These are phyloP conservation scores for Fraxinus quadrangulata DNA, from an alignment of 257 asterid species.

Conservation along the genomic window DNA sequence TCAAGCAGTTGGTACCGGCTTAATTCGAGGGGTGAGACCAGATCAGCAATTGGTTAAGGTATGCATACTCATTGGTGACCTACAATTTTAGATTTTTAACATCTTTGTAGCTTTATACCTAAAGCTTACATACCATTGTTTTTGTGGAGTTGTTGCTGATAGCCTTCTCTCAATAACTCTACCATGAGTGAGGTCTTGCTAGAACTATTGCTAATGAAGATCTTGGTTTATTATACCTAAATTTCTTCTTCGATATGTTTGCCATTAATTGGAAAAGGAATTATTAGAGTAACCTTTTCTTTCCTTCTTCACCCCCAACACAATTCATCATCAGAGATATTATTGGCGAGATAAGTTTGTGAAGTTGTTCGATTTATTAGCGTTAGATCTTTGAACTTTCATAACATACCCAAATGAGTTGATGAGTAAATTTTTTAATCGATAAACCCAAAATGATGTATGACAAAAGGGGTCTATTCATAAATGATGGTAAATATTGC, in stretches of 20 bases:
- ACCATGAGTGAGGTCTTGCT: not conserved
- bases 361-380: slow-evolving; percentile 9
- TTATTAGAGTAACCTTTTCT: not conserved
- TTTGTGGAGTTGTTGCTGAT: not conserved
- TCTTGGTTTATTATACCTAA: not conserved
- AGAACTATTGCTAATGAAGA: not conserved
- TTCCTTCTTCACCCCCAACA: not conserved
- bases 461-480: slow-evolving; percentile 3
- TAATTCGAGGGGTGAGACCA: slow-evolving; percentile 90
- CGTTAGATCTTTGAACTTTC: slow-evolving; percentile 1
- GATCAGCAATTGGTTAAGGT: slow-evolving; percentile 99
- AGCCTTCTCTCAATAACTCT: not conserved
- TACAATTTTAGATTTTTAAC: slow-evolving; percentile 13
- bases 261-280: not conserved
- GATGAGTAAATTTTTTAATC: slow-evolving; percentile 12
- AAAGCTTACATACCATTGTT: slow-evolving; percentile 15
- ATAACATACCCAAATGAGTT: slow-evolving; percentile 1
- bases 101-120: slow-evolving; percentile 11
- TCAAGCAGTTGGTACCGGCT: slow-evolving; percentile 86
- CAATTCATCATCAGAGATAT: not conserved
- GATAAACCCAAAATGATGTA: not conserved
- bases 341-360: not conserved
- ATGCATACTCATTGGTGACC: slow-evolving; percentile 24
- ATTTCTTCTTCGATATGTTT: not conserved
- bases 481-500: slow-evolving; percentile 20